Percentiles rank a stretch among this genome's conserved stretches.
Conservation (phyloP, 2,329 filamentous ascomycete species). For the Chaetomium sp. region DNA sequence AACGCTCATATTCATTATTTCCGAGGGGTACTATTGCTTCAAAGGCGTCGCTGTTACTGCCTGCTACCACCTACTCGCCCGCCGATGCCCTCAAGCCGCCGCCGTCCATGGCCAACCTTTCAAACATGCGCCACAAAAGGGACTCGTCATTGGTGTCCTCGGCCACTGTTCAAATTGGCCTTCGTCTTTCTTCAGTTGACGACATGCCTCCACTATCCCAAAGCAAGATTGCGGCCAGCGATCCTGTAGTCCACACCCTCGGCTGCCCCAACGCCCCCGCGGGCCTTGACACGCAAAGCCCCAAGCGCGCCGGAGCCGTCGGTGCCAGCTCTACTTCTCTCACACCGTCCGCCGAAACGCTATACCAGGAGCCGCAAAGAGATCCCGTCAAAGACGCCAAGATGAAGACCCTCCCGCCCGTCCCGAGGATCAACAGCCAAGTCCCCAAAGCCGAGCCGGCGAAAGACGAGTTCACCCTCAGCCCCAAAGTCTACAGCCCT, state of each 20-base stretch:
- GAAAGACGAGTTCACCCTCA: conserved; percentile 46
- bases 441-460: conserved; percentile 30
- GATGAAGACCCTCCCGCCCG: conserved; percentile 46
- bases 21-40: conserved; percentile 39
- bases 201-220: conserved; percentile 48
- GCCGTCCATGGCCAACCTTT: conserved; percentile 47
- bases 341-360: conserved; percentile 10
- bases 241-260: conserved; percentile 45
- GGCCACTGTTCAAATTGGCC: conserved; percentile 71
- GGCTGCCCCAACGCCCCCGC: conserved; percentile 28
- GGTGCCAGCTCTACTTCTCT: conserved; percentile 7
- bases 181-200: conserved; percentile 64
- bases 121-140: conserved; percentile 52
- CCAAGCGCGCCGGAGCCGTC: conserved; percentile 27
- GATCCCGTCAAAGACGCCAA: conserved; percentile 39
- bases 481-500: conserved; percentile 56
- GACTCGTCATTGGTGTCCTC: conserved; percentile 65
- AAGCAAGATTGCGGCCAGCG: conserved; percentile 22
- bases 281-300: conserved; percentile 16
- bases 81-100: conserved; percentile 47
- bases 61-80: conserved; percentile 52
- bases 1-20: conserved; percentile 47
- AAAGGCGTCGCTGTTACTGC: conserved; percentile 46
- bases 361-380: conserved; percentile 34
- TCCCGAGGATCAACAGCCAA: conserved; percentile 38